A percentile compares a stretch with the other conserved stretches of the same genome.
phyloP scores from a whole-genome alignment of 2,329 filamentous ascomycete species.

The Claviceps paspali region DNA sequence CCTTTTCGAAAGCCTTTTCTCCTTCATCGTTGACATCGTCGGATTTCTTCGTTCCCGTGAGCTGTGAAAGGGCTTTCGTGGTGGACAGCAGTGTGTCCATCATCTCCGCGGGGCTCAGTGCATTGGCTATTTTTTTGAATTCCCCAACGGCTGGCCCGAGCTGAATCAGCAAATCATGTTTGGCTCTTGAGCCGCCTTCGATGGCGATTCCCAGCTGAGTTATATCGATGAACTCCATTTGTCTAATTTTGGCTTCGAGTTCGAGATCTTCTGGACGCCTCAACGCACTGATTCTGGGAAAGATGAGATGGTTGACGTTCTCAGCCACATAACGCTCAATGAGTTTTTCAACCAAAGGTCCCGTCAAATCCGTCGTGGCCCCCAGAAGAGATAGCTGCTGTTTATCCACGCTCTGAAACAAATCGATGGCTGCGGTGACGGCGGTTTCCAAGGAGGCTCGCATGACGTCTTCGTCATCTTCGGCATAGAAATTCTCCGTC shows the following conservation, averaged over 20 bases:
- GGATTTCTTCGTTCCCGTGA: conserved; percentile 36
- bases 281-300: conserved; percentile 64
- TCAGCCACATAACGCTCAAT: conserved; percentile 93
- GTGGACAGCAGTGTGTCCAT: conserved; percentile 64
- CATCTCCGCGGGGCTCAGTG: conserved; percentile 79
- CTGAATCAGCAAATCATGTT: conserved; percentile 64
- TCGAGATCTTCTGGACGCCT: conserved; percentile 73
- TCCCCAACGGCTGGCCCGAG: conserved; percentile 69
- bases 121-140: conserved; percentile 70
- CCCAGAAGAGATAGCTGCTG: conserved; percentile 84
- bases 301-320: conserved; percentile 80
- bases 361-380: conserved; percentile 84
- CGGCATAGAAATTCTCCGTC: conserved; percentile 55
- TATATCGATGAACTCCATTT: conserved; percentile 89
- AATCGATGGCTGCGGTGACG: conserved; percentile 82
- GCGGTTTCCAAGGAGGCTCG: conserved; percentile 78
- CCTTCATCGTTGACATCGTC: conserved; percentile 16
- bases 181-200: conserved; percentile 61
- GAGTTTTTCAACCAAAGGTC: conserved; percentile 77
- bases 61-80: conserved; percentile 66
- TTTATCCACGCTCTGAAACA: conserved; percentile 92
- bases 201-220: conserved; percentile 85
- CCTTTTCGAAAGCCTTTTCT: conserved; percentile 31
- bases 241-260: conserved; percentile 74
- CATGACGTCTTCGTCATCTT: conserved; percentile 87